Conservation (phyloP, 805 yeast genomes). For the Ogataea ramenticola region DNA sequence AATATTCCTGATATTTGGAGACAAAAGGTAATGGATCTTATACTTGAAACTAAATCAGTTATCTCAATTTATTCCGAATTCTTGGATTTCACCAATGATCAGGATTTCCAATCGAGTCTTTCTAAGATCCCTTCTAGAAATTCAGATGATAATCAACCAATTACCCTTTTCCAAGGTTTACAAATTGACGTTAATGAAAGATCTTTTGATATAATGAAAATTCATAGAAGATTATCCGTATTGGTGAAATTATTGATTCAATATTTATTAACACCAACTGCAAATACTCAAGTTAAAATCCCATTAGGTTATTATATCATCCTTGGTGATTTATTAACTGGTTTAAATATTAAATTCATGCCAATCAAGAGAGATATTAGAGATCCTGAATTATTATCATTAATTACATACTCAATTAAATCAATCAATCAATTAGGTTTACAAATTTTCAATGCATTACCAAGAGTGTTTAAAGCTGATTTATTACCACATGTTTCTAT, state of each 20-base stretch:
- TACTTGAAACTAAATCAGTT: conserved; percentile 49
- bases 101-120: conserved; percentile 30
- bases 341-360: conserved; percentile 48
- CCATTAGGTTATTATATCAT: conserved; percentile 56
- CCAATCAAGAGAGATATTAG: conserved; percentile 54
- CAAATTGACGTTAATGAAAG: conserved; percentile 48
- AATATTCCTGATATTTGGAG: conserved; percentile 41
- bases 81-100: conserved; percentile 50
- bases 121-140: conserved; percentile 6
- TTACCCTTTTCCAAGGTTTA: conserved; percentile 38
- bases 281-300: conserved; percentile 35
- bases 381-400: conserved; percentile 39
- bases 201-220: conserved; percentile 41
- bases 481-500: conserved; percentile 38
- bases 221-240: conserved; percentile 43
- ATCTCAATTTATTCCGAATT: conserved; percentile 51
- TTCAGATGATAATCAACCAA: conserved; percentile 9
- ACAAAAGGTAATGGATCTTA: conserved; percentile 36
- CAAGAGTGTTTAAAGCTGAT: conserved; percentile 29
- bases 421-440: conserved; percentile 41
- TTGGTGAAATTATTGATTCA: conserved; percentile 38
- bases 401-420: conserved; percentile 36
- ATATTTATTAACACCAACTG: conserved; percentile 40
- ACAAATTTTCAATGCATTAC: conserved; percentile 30
- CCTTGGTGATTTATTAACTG: conserved; percentile 45